Conservation (phyloP, 106 monocot genomes). For the Chionographis japonica region DNA sequence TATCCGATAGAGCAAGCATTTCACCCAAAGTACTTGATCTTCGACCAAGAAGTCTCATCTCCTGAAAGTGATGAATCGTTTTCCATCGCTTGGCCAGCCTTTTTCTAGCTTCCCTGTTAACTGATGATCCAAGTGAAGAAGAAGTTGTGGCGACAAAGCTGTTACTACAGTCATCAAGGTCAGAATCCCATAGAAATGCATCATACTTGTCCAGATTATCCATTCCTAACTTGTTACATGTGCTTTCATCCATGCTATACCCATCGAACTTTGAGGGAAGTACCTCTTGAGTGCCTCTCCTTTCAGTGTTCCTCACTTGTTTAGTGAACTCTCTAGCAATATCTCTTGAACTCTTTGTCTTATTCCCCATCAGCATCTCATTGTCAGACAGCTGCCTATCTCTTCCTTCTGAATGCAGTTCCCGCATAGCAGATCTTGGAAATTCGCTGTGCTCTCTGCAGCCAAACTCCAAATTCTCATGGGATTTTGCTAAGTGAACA, state of each 20-base stretch:
- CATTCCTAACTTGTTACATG: slow-evolving; percentile 3
- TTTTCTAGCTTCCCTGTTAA: slow-evolving; percentile 66
- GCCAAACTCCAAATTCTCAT: slow-evolving; percentile 4
- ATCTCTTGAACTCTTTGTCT: slow-evolving; percentile 30
- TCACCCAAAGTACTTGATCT: slow-evolving; percentile 56
- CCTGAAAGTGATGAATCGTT: slow-evolving; percentile 26
- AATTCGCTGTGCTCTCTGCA: slow-evolving; percentile 21
- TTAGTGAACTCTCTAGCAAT: slow-evolving; percentile 45
- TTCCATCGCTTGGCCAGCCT: slow-evolving; percentile 53
- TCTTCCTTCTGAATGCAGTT: slow-evolving; percentile 26
- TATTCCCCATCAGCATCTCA: slow-evolving; percentile 11
- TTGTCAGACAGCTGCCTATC: slow-evolving; percentile 17
- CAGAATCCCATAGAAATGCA: neutral
- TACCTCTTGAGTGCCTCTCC: slow-evolving; percentile 6
- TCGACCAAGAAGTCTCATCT: slow-evolving; percentile 11
- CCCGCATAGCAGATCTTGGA: slow-evolving; percentile 7
- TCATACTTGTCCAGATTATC: slow-evolving; percentile 2
- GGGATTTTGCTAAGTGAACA: slow-evolving; percentile 15
- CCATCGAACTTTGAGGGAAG: slow-evolving; percentile 1
- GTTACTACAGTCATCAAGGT: slow-evolving; percentile 27
- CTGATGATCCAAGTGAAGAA: slow-evolving; percentile 36
- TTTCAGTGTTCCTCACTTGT: slow-evolving; percentile 24
- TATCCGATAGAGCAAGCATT: slow-evolving; percentile 65
- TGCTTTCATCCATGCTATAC: slow-evolving; percentile 14
- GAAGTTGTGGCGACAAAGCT: slow-evolving; percentile 19